Evolutionary conservation across 257 asterid species (phyloP).

Genomic region (Solanum tacnaense): DNA sequence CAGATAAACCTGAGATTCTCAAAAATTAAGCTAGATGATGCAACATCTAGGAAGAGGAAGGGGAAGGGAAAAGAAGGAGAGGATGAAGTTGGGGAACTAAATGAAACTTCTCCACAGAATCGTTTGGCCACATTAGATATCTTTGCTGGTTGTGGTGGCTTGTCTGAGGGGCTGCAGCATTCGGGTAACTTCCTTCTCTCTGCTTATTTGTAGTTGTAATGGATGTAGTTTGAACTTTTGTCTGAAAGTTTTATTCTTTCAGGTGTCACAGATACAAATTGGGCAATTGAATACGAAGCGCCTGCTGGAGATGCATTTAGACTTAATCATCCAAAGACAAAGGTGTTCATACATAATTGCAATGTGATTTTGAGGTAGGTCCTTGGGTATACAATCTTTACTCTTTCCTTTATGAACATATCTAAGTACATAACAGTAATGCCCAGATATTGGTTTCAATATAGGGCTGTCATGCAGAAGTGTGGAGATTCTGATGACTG

Average conservation of each 20-base stretch:
- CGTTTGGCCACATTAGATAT: conserved; percentile 66
- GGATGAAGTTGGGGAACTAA: conserved; percentile 25
- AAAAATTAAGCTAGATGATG: conserved; percentile 26
- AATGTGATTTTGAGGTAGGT: conserved; percentile 78
- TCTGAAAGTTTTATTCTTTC: conserved; percentile 2
- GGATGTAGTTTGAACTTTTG: background rate
- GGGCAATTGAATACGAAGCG: conserved; percentile 97
- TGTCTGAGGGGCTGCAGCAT: conserved; percentile 76
- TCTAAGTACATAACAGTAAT: background rate
- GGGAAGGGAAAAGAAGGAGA: conserved; percentile 86
- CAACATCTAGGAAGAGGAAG: conserved; percentile 45
- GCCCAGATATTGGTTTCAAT: conserved; percentile 9
- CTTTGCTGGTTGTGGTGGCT: conserved; percentile 98
- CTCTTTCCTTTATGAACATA: background rate
- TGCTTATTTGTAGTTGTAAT: background rate
- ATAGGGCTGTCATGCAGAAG: conserved; percentile 88
- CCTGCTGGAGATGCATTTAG: conserved; percentile 93
- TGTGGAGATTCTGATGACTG: conserved; percentile 89
- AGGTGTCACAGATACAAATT: conserved; percentile 66
- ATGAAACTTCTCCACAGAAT: conserved; percentile 21
- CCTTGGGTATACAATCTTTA: background rate
- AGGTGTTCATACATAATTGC: conserved; percentile 76
- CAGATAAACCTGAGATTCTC: conserved; percentile 48
- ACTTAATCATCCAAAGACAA: conserved; percentile 76
- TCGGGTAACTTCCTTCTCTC: conserved; percentile 35